Evolutionary conservation across 1,284 basidiomycete species (phyloP).

Genomic region (Singerocomus inundabilis): DNA sequence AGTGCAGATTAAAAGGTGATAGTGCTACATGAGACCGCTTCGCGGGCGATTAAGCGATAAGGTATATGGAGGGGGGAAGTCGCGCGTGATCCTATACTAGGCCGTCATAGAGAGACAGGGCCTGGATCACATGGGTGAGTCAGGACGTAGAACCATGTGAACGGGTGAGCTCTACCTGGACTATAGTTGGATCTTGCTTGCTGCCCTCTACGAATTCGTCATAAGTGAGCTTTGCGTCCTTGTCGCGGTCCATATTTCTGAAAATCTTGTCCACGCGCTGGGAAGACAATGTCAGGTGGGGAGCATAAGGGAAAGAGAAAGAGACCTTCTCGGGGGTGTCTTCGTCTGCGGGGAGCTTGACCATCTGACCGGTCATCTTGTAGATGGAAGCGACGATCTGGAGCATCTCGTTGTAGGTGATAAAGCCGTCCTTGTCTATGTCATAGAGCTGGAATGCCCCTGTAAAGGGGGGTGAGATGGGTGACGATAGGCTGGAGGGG

Average conservation of each 20-base stretch:
- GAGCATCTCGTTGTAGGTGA: conserved; percentile 99
- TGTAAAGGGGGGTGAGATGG: conserved; percentile 37
- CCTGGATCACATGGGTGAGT: conserved; percentile 42
- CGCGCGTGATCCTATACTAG: conserved; percentile 49
- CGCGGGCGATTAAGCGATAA: conserved; percentile 25
- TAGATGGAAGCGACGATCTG: conserved; percentile 95
- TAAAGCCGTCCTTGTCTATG: conserved; percentile 95
- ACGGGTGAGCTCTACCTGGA: conserved; percentile 63
- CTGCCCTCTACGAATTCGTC: conserved; percentile 97
- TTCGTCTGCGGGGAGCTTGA: conserved; percentile 95
- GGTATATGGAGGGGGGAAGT: conserved; percentile 15
- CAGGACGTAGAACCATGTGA: conserved; percentile 9
- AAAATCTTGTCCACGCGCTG: conserved; percentile 97
- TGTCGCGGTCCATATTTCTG: conserved; percentile 89
- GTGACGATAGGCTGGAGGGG: conserved; percentile 19
- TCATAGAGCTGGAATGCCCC: conserved; percentile 99
- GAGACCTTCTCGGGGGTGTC: conserved; percentile 97
- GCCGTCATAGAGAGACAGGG: conserved; percentile 76
- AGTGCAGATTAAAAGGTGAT: conserved; percentile 32
- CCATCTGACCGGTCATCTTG: conserved; percentile 99
- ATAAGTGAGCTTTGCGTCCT: conserved; percentile 85
- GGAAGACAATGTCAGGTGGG: conserved; percentile 14
- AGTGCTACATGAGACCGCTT: conserved; percentile 23
- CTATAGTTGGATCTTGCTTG: conserved; percentile 97
- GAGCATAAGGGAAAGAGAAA: conserved; percentile 5